Evolutionary conservation across 1,139 yeast genomes (phyloP), one percentile per base, ranked within the genome.

Genomic region (Arxiozyma slooffiae): DNA sequence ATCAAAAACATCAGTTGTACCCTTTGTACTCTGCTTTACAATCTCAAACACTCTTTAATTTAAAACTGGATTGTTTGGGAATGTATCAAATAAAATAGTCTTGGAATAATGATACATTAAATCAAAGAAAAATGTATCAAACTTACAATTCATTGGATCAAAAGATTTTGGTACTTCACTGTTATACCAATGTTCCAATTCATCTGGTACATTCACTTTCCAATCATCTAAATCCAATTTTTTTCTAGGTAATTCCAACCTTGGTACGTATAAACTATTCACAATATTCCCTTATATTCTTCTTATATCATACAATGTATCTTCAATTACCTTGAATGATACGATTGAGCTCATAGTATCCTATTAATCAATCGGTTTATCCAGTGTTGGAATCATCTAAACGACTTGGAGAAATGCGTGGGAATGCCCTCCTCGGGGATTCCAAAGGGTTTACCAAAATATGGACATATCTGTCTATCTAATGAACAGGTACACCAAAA

Each of bases 401-500:
- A 40, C 74, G 74, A n/a, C 84, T 76, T 0, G 95, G 95, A n/a
- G 61, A 81, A 85, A 41, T 76, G 76, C 1, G 83, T 77, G 49
- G 78, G 73, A 38, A 84, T 77, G 50, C 79, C 74, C 54, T 81
- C 86, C 58, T 84, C 90, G 0, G 89, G 85, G 1, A 84, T 81
- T 0, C 89, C 88, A 56, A 82, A 80, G 0, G 90, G 90, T 47
- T 89, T 69, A 8, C 85, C 86, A 52, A 83, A 67, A 60, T 83
- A 83, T 52, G 83, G 80, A 62, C 89, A 82, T 11, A 83, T 77
- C 60, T 84, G 90, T 38, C 97, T 69, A 64, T 89, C 97, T 47
- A 89, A 68, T 0, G 90, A 77, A 66, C 88, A 89, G 0, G 92
- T 81, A 63, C 95, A 85, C 97, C 97, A 89, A 59, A 89, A 88